Base-by-base conservation (phyloP, 2,329 filamentous ascomycete genomes). In the Chalaropsis ovoidea region DNA sequence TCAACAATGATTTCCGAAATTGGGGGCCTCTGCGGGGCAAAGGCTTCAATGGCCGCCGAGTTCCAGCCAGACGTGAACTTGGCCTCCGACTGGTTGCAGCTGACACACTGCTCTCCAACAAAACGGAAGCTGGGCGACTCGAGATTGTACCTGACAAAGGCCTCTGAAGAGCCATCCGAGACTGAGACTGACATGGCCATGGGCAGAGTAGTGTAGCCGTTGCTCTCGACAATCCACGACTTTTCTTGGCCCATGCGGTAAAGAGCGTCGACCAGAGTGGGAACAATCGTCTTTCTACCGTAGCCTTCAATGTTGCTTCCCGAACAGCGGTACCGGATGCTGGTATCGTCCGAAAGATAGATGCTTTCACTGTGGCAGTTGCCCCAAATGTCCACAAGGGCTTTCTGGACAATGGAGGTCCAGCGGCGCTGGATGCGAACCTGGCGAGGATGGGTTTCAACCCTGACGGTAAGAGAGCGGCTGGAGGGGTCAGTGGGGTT, bases 351-450 rank as follows among this genome's bases (percentile, higher is more conserved):
- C 22, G 58, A 45, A 4, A 67, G 27, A 13, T 45, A 19, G 7
- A 41, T n/a, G 45, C n/a, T 54, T 17, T 41, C 62, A 10, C 35
- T 22, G 27, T 17, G 31, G 60, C 65, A 64, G 22, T 67, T 67
- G 10, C 65, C 65, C 62, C 65, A 67, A 27, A 67, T 67, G 35
- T 67, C 62, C 31, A 62, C 54, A 15, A 54, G 39, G 8, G 61
- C 65, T n/a, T 64, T 47, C 56, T 67, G 61, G 19, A 67, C 19
- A 10, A 67, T 54, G 4, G 62, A 22, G n/a, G 41, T 45, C 65
- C 65, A 67, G 24, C 27, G 54, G 41, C 45, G 24, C 31, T 61
- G n/a, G 13, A 67, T 54, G 11, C 62, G 54, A 11, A 67, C 54
- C 22, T 60, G 61, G 47, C 65, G 62, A 17, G 61, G 65, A 31